These are phyloP conservation scores for Myochromella boudieri DNA, from an alignment of 768 basidiomycete species.

Conservation along the genomic window DNA sequence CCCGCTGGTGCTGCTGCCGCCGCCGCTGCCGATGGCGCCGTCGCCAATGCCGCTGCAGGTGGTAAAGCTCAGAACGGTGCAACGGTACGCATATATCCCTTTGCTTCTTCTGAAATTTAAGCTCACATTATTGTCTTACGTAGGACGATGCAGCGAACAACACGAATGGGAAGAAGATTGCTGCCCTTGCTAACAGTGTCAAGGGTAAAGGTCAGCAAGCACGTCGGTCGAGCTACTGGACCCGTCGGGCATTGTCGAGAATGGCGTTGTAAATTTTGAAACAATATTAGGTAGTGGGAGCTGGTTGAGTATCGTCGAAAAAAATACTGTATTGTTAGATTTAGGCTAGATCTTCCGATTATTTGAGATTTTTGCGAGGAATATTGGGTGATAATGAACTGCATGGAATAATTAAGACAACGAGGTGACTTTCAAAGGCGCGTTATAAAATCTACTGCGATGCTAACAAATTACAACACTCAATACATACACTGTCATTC, in stretches of 20 bases:
- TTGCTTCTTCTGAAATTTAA: too few relatives aligned
- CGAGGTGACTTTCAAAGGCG: too few relatives aligned
- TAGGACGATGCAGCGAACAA: too few relatives aligned
- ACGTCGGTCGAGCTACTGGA: background rate
- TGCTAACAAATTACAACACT: too few relatives aligned
- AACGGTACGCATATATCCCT: too few relatives aligned
- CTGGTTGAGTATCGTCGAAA: constrained; percentile 2
- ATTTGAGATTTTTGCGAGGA: constrained; percentile 4
- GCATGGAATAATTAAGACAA: too few relatives aligned
- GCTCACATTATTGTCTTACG: too few relatives aligned
- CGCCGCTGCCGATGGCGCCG: background rate
- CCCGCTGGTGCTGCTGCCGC: background rate
- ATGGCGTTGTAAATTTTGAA: background rate
- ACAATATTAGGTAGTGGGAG: background rate
- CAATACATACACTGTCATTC: too few relatives aligned
- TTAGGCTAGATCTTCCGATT: constrained; percentile 5
- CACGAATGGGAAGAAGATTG: too few relatives aligned
- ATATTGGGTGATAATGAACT: too few relatives aligned
- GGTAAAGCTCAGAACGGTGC: background rate
- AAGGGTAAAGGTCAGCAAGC: background rate
- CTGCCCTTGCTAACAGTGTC: too few relatives aligned
- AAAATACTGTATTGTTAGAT: constrained; percentile 11
- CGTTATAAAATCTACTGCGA: too few relatives aligned
- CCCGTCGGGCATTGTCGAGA: background rate
- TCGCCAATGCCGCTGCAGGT: background rate